Evolutionary conservation across 768 basidiomycete species (phyloP).

Genomic region (Hygrocybe punicea): DNA sequence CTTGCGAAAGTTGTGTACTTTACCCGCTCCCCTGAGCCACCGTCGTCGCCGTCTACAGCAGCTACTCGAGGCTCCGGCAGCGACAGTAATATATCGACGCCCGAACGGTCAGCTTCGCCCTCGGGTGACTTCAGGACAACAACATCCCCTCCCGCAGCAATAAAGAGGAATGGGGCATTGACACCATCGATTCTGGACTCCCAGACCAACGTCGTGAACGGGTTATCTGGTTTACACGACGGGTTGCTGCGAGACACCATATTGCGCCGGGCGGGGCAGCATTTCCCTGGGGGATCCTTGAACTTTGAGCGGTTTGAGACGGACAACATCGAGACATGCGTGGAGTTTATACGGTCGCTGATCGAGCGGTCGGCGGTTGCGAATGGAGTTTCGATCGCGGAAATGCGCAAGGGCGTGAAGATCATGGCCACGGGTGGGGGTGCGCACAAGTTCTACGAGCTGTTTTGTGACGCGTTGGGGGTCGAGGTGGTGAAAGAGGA

Average conservation of each 20-base stretch:
- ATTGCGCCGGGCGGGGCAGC: conserved; percentile 67
- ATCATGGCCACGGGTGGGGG: conserved; percentile 99
- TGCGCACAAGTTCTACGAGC: conserved; percentile 88
- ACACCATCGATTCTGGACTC: conserved; percentile 76
- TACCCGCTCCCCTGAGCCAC: conserved; percentile 85
- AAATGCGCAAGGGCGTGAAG: conserved; percentile 90
- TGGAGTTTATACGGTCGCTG: conserved; percentile 81
- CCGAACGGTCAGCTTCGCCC: conserved; percentile 43
- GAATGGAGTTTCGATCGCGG: conserved; percentile 82
- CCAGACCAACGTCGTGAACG: conserved; percentile 24
- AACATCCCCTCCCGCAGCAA: conserved; percentile 33
- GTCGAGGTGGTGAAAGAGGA: conserved; percentile 90
- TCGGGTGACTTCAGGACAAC: conserved; percentile 29
- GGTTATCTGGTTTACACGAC: conserved; percentile 38
- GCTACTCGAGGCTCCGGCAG: conserved; percentile 57
- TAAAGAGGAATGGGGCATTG: conserved; percentile 65
- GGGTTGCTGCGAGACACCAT: conserved; percentile 58
- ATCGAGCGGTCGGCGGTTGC: conserved; percentile 81
- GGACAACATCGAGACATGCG: conserved; percentile 75
- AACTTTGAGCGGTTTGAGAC: conserved; percentile 99
- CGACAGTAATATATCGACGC: conserved; percentile 44
- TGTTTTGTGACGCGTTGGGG: conserved; percentile 66
- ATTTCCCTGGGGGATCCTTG: conserved; percentile 93
- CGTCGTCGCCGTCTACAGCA: conserved; percentile 67
- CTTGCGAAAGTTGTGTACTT: conserved; percentile 98